These are phyloP conservation scores for Bothriochloa decipiens DNA, from an alignment of 176 grass and related monocot species.

Conservation along the genomic window DNA sequence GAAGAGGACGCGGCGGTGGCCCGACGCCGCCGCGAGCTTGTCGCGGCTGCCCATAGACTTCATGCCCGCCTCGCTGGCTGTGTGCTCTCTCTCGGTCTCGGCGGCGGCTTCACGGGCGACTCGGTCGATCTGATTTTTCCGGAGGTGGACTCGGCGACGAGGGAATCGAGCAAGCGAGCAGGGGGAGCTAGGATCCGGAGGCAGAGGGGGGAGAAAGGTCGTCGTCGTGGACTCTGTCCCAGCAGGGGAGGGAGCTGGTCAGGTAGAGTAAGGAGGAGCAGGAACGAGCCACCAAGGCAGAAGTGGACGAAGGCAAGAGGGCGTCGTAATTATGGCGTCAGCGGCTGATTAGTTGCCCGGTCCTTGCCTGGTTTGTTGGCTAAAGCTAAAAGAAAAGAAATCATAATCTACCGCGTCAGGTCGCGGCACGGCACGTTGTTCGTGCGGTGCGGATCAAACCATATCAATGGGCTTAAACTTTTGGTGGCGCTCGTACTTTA, in stretches of 20 bases:
- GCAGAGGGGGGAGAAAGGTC: not conserved
- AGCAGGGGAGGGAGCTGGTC: not conserved
- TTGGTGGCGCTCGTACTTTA: not conserved
- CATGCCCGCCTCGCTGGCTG: constrained; percentile 15
- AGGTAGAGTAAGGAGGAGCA: constrained; percentile 6
- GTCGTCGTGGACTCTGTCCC: constrained; percentile 35
- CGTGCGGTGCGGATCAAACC: not conserved
- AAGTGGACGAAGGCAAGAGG: not conserved
- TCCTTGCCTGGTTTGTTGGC: not conserved
- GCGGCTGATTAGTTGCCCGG: constrained; percentile 18
- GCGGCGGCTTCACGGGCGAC: not conserved
- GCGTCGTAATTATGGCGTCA: not conserved
- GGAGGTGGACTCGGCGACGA: not conserved
- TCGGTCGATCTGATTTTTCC: not conserved
- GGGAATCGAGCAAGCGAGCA: constrained; percentile 16
- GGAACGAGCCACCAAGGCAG: not conserved
- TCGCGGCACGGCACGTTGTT: constrained; percentile 47
- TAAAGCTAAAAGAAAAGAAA: not conserved
- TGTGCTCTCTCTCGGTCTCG: not conserved
- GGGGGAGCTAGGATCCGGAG: too few relatives aligned
- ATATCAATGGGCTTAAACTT: not conserved
- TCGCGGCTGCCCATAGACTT: constrained; percentile 54
- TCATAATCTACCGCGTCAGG: not conserved
- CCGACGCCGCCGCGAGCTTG: constrained; percentile 45
- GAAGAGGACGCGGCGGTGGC: constrained; percentile 59